Conservation (phyloP, 176 grass and related monocot species). For the Oryza glumipatula region DNA sequence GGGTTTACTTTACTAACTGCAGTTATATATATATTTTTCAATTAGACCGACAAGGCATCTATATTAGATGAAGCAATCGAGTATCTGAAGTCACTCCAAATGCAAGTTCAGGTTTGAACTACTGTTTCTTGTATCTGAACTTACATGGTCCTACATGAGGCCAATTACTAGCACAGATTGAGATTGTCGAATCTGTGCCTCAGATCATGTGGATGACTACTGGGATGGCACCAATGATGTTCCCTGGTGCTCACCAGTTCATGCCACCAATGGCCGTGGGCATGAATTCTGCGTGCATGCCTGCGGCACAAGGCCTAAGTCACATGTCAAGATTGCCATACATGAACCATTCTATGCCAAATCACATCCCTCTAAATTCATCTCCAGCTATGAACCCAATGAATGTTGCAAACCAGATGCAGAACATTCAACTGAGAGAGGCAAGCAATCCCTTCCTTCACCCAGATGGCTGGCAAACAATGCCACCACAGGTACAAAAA, state of each 20-base stretch:
- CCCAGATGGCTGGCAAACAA: slow-evolving; percentile 40
- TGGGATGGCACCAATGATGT: slow-evolving; percentile 78
- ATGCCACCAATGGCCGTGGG: slow-evolving; percentile 68
- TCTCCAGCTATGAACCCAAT: slow-evolving; percentile 53
- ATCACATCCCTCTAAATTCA: slow-evolving; percentile 59
- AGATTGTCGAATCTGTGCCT: slow-evolving; percentile 9
- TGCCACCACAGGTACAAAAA: slow-evolving; percentile 48
- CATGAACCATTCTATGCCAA: slow-evolving; percentile 53
- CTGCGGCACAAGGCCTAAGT: slow-evolving; percentile 60
- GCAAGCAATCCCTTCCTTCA: slow-evolving; percentile 47
- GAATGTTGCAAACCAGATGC: slow-evolving; percentile 55
- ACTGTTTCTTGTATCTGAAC: not conserved
- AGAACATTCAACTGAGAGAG: slow-evolving; percentile 55
- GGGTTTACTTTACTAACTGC: not conserved
- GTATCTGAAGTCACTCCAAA: slow-evolving; percentile 91
- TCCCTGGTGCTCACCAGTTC: slow-evolving; percentile 69
- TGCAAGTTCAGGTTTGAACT: slow-evolving; percentile 85
- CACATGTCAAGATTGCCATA: slow-evolving; percentile 65
- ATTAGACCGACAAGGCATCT: slow-evolving; percentile 86
- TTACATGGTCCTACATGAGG: slow-evolving; percentile 2
- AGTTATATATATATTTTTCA: slow-evolving; percentile 15
- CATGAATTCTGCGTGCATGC: slow-evolving; percentile 53
- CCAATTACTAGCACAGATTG: slow-evolving; percentile 3
- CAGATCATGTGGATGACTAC: slow-evolving; percentile 98
- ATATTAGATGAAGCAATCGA: slow-evolving; percentile 93